Evolutionary conservation across 1,284 basidiomycete species (phyloP), one percentile per base, ranked within the genome.

Genomic region (Ceratobasidium sp.): DNA sequence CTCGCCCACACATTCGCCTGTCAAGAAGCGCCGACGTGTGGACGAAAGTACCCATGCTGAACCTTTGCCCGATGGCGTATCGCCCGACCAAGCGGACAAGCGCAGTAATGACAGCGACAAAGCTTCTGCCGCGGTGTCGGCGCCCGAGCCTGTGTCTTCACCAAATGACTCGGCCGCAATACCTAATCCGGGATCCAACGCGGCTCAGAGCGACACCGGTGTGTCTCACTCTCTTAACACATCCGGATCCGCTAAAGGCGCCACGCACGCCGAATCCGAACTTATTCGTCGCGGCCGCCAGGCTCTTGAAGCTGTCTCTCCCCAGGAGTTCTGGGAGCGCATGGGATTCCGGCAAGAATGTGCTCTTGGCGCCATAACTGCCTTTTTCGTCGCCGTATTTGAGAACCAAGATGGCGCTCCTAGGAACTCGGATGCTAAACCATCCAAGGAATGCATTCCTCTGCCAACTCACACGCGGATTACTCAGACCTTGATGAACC

Each of bases 321-420:
- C 89, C 40, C 92, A 91, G 67, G 95, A 97, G 82, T 98, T 96
- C 84, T 97, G 95, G 94, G 95, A 96, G 83, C 88, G 95, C 17
- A 96, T 98, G 92, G 95, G 92, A 34, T 97, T 94, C 84, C 88
- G 96, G 44, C 96, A 98, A 82, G 96, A 98, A 83, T 98, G 96
- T 82, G 89, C 92, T 59, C 91, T 79, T 88, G 96, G 87, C 1
- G 93, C 94, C 3, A 88, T 97, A 15, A 97, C 95, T 0, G 96
- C 93, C 0, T 98, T 98, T 85, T 97, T 98, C 83, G 88, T 90
- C 19, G 83, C 95, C 77, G 86, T 86, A 43, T 83, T 88, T 78
- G 77, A 56, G 51, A 78, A 80, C 0, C 80, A 32, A 67, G 78
- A 80, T 19, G 44, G 76, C 0, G 62, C 75, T 49, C 79, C 79